A percentile compares a stretch with the other conserved stretches of the same genome.
These are phyloP conservation scores for Caryocar brasiliense DNA, from an alignment of 441 rosid genomes.

Conservation along the genomic window DNA sequence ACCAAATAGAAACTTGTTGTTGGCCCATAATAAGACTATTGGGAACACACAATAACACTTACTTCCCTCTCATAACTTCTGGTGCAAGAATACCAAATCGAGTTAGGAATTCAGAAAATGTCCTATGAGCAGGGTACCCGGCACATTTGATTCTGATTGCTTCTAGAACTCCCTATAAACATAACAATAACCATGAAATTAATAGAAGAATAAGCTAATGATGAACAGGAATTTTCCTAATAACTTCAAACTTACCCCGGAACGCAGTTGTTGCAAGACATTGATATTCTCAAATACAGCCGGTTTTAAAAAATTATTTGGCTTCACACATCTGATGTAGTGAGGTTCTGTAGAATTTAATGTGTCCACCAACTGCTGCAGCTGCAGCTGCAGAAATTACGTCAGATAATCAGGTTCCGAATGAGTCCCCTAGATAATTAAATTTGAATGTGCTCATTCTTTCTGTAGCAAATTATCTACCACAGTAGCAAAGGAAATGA, in stretches of 20 bases:
- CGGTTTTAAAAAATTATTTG: constrained; percentile 64
- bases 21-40: not conserved
- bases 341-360: constrained; percentile 77
- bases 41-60: constrained; percentile 21
- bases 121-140: constrained; percentile 68
- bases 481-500: constrained; percentile 3
- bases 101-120: constrained; percentile 55
- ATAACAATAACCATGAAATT: constrained; percentile 12
- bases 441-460: not conserved
- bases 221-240: constrained; percentile 5
- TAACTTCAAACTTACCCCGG: constrained; percentile 58
- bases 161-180: constrained; percentile 85
- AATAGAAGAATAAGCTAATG: constrained; percentile 4
- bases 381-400: constrained; percentile 63
- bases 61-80: constrained; percentile 47
- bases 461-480: not conserved
- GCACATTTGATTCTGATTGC: constrained; percentile 84
- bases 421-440: not conserved
- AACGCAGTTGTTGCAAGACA: constrained; percentile 83
- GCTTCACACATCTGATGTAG: constrained; percentile 95
- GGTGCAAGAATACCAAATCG: constrained; percentile 68
- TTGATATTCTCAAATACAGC: constrained; percentile 48
- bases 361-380: constrained; percentile 80
- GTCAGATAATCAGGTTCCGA: constrained; percentile 17
- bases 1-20: constrained; percentile 15